Percentiles rank a stretch among this genome's conserved stretches.
phyloP scores from a whole-genome alignment of 2,329 filamentous ascomycete genomes.

The Pseudohalonectria lignicola region DNA sequence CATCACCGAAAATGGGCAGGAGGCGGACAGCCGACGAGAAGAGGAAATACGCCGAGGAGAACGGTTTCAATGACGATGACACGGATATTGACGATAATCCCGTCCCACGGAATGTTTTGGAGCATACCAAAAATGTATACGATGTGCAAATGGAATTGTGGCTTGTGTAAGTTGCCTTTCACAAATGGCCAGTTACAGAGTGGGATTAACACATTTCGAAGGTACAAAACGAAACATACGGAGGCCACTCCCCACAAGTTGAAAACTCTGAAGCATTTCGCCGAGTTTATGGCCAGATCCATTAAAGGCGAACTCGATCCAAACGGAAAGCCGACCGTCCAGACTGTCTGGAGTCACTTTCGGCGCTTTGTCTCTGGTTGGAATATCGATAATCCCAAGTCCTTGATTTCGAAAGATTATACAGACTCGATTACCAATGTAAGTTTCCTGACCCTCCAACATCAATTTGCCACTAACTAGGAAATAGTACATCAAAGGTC shows the following conservation, averaged over 20 bases:
- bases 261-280: constrained; percentile 5
- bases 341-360: constrained; percentile 4
- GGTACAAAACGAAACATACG: constrained; percentile 1
- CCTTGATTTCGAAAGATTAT: constrained; percentile 1
- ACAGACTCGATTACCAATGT: constrained; percentile 5
- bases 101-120: constrained; percentile 2
- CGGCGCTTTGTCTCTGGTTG: constrained; percentile 4
- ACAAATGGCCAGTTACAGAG: too few relatives aligned
- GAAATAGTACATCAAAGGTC: constrained; percentile 1
- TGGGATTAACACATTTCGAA: not conserved
- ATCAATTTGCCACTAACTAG: not conserved
- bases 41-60: constrained; percentile 3
- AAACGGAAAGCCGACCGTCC: constrained; percentile 2
- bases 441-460: not conserved
- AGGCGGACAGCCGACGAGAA: constrained; percentile 4
- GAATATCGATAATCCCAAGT: constrained; percentile 2
- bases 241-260: not conserved
- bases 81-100: constrained; percentile 5
- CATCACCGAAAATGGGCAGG: constrained; percentile 3
- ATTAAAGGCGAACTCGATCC: constrained; percentile 1
- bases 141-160: constrained; percentile 1
- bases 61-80: constrained; percentile 5
- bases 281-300: constrained; percentile 4
- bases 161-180: constrained; percentile 1
- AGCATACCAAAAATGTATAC: constrained; percentile 1